These are phyloP conservation scores for Diplodia scrobiculata DNA, from an alignment of 2,329 filamentous ascomycete genomes.

Conservation along the genomic window DNA sequence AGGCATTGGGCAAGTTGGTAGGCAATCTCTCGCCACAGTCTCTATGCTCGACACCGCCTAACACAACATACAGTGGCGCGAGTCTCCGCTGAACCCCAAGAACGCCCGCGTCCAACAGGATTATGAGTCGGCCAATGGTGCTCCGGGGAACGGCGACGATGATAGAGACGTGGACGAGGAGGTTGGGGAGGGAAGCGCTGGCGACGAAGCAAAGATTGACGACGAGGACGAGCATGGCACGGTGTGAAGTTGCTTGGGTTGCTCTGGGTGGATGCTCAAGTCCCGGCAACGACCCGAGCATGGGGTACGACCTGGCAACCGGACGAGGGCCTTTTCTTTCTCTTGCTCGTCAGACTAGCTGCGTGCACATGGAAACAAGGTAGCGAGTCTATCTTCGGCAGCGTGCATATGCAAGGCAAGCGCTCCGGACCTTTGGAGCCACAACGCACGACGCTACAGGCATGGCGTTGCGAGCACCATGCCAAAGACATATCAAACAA, in stretches of 20 bases:
- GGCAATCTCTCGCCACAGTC: background rate
- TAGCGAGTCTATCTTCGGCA: background rate
- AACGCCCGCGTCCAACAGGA: constrained; percentile 10
- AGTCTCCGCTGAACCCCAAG: constrained; percentile 12
- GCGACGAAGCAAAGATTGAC: background rate
- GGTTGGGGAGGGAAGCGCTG: too few species aligned
- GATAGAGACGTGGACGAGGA: too few species aligned
- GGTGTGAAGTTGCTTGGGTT: background rate
- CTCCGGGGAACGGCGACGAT: background rate
- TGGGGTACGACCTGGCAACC: background rate
- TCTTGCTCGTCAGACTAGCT: background rate
- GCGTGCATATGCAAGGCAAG: background rate
- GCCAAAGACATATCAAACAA: too few species aligned
- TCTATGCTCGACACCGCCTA: background rate
- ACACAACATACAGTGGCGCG: constrained; percentile 7
- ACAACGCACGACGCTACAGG: background rate
- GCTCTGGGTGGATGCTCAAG: too few species aligned
- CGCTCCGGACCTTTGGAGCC: too few species aligned
- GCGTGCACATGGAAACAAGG: background rate
- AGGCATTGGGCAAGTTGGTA: constrained; percentile 20
- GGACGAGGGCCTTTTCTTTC: background rate
- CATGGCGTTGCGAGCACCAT: background rate
- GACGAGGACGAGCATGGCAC: background rate
- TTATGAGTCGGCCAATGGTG: background rate
- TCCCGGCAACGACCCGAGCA: background rate